Conservation (phyloP, 2,329 filamentous ascomycete genomes). For the Stylonectria norvegica region DNA sequence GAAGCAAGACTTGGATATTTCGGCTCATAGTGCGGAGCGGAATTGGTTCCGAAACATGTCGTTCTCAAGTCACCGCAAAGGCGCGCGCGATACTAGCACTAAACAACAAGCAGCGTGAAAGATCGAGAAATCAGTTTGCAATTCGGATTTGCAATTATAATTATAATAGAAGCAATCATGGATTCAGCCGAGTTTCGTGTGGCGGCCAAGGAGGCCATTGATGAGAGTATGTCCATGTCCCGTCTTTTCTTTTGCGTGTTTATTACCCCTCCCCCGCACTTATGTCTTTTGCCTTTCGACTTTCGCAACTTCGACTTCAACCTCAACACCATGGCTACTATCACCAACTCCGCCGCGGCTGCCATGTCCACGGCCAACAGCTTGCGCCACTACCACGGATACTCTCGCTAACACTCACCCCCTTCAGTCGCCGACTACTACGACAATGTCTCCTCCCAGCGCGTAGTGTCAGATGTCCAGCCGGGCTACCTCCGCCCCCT, state of each 20-base stretch:
- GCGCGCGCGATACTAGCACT: too few relatives aligned
- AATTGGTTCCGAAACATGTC: too few relatives aligned
- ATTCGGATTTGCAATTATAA: too few relatives aligned
- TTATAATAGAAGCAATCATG: too few relatives aligned
- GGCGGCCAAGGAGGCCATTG: conserved; percentile 73
- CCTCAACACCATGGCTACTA: conserved; percentile 2
- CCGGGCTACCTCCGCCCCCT: conserved; percentile 83
- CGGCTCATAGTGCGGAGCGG: too few relatives aligned
- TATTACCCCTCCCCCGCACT: conserved; percentile 5
- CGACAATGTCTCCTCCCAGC: conserved; percentile 64
- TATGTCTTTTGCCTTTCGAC: background rate
- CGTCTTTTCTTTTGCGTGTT: background rate
- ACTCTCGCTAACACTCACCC: conserved; percentile 7
- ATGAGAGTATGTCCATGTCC: conserved; percentile 65
- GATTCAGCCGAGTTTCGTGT: conserved; percentile 73
- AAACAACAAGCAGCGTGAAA: too few relatives aligned
- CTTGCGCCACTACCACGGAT: background rate
- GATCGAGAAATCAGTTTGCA: too few relatives aligned
- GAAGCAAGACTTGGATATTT: too few relatives aligned
- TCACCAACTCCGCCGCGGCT: too few relatives aligned
- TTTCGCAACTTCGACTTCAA: background rate
- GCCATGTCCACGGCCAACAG: too few relatives aligned
- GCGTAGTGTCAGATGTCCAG: conserved; percentile 72
- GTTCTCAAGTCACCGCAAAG: too few relatives aligned
- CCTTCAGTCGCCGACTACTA: conserved; percentile 76